Base-by-base conservation (phyloP, 2,329 filamentous ascomycete species). In the Botrytis aclada region DNA sequence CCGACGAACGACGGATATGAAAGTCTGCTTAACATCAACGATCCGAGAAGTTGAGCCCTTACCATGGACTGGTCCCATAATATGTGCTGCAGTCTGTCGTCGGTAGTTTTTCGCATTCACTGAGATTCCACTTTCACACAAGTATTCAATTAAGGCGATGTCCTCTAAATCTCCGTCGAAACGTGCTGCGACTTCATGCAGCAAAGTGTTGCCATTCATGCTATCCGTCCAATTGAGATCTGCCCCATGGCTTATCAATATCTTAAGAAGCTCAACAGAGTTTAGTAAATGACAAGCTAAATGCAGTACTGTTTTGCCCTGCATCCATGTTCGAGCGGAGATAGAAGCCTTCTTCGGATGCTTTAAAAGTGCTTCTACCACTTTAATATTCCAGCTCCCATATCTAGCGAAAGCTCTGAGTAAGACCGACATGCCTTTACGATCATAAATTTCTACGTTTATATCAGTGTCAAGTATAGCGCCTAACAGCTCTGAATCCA, bases 281-380 rank as follows among this genome's bases (percentile, higher is more conserved):
- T 58, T 16, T 1, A 32, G 20, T 4, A 37, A 65, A 6, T 71
- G 37, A 70, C 61, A 69, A 18, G 54, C 67, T 29, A 71, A 51
- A 66, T 74, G 74, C 22, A 75, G 41, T 12, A 69, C 43, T 41
- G 61, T 73, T 41, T 66, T 61, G 3, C 73, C 73, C 29, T 71
- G 25, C n/a, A n/a, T n/a, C 39, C 29, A 70, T 3, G 69, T 63
- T 39, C 69, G 16, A 54, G 43, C 43, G 20, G 32, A 62, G 16
- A 54, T 63, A 6, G 32, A 34, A 37, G 69, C 41, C 58, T 70
- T 70, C n/a, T 41, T 70, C 5, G 9, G 29, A 9, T 70, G 58
- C 9, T n/a, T 25, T 6, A 70, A 70, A 20, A 70, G 69, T 4
- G 25, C 51, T 45, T 63, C 7, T 34, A 60, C 62, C 45, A 54